Evolutionary conservation across 2,329 filamentous ascomycete genomes (phyloP).

Genomic region (Cytospora schulzeri): DNA sequence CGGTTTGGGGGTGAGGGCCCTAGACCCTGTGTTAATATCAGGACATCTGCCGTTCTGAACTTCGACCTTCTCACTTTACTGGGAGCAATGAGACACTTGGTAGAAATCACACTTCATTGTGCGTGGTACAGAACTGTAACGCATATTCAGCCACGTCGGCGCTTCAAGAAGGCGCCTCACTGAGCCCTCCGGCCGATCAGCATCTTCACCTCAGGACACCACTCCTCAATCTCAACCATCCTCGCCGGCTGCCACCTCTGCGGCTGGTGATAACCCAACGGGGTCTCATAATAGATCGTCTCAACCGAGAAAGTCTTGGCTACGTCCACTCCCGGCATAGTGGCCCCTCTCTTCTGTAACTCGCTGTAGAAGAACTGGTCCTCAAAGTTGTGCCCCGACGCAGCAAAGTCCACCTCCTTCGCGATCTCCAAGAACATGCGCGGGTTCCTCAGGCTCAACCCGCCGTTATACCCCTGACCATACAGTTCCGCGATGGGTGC

Average conservation of each 20-base stretch:
- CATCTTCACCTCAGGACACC: conserved; percentile 29
- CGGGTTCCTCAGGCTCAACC: conserved; percentile 37
- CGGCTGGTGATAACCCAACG: conserved; percentile 35
- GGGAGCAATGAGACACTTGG: not conserved
- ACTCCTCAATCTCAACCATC: conserved; percentile 24
- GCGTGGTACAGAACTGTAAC: not conserved
- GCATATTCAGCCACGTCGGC: conserved; percentile 4
- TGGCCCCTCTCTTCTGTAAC: conserved; percentile 32
- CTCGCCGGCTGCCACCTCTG: conserved; percentile 27
- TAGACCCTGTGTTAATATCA: not conserved
- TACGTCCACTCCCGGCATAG: conserved; percentile 33
- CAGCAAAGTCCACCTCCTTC: conserved; percentile 28
- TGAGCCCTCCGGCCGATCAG: conserved; percentile 25
- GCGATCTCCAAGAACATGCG: conserved; percentile 32
- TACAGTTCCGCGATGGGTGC: conserved; percentile 34
- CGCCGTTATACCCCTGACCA: conserved; percentile 37
- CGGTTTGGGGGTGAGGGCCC: no score
- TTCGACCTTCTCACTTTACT: not conserved
- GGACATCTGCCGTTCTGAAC: not conserved
- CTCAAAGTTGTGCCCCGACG: conserved; percentile 33
- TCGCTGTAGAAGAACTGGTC: conserved; percentile 38
- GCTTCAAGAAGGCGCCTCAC: not conserved
- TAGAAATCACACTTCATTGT: not conserved
- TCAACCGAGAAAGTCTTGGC: conserved; percentile 37
- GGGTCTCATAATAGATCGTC: conserved; percentile 35